Evolutionary conservation across 768 basidiomycete genomes (phyloP).

Genomic region (Auriculariales sp.): DNA sequence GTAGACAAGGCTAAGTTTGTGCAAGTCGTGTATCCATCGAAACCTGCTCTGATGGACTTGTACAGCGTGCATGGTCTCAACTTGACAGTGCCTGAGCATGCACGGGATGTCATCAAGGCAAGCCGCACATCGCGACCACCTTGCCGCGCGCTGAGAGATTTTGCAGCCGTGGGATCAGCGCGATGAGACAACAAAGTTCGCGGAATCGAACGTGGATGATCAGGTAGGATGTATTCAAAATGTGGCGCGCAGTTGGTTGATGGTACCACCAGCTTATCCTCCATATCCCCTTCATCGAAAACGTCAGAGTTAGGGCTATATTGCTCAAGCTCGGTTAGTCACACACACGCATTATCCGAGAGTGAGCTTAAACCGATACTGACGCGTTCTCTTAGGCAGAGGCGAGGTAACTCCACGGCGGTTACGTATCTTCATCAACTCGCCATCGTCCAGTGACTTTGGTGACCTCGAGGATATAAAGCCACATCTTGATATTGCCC

Average conservation of each 20-base stretch:
- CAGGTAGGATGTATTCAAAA: constrained; percentile 33
- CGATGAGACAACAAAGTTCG: constrained; percentile 48
- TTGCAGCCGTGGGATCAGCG: constrained; percentile 52
- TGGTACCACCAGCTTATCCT: constrained; percentile 49
- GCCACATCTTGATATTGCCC: constrained; percentile 55
- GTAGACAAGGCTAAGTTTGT: neutral
- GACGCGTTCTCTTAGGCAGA: constrained; percentile 31
- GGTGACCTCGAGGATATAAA: constrained; percentile 50
- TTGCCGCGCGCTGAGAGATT: neutral
- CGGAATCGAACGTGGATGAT: constrained; percentile 74
- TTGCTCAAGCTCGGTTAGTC: constrained; percentile 59
- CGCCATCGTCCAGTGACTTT: constrained; percentile 64
- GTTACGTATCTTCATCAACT: constrained; percentile 62
- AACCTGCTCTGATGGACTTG: too few relatives aligned
- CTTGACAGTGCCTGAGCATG: constrained; percentile 66
- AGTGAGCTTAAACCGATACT: neutral
- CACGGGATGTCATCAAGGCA: constrained; percentile 53
- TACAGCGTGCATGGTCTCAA: constrained; percentile 68
- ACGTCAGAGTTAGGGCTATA: constrained; percentile 60
- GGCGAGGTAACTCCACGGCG: constrained; percentile 66
- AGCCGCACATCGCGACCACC: too few relatives aligned
- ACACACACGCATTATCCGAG: neutral
- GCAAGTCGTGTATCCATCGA: too few relatives aligned
- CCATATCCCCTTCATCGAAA: constrained; percentile 68
- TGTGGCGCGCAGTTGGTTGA: neutral